These are phyloP conservation scores for Lactarius vividus DNA, from an alignment of 768 basidiomycete species.

Conservation along the genomic window DNA sequence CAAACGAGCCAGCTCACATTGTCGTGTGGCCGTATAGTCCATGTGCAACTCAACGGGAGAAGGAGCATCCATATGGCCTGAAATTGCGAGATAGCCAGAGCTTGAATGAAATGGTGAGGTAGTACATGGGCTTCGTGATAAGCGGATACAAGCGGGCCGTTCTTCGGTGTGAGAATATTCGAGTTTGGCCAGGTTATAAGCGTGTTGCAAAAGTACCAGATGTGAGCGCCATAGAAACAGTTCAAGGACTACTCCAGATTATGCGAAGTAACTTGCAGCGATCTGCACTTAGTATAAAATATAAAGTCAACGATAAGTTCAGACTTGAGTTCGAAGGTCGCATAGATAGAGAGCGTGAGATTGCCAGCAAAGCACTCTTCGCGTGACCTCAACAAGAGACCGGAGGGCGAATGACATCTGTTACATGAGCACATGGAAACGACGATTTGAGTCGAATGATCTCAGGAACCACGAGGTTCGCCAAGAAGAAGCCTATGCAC, in stretches of 20 bases:
- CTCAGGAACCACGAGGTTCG: background rate
- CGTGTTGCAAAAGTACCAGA: background rate
- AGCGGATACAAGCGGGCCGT: background rate
- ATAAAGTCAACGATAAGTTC: background rate
- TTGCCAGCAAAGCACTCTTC: background rate
- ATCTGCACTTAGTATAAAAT: background rate
- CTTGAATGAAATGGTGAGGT: background rate
- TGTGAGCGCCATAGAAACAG: background rate
- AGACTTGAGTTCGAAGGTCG: too few species aligned
- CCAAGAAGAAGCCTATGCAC: too few species aligned
- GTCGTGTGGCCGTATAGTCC: background rate
- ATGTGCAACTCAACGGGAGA: background rate
- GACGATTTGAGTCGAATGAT: background rate
- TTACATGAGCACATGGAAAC: background rate
- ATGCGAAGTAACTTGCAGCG: background rate
- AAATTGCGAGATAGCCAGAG: background rate
- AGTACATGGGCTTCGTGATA: background rate
- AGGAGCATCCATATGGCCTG: background rate
- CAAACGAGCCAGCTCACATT: background rate
- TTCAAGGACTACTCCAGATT: too few species aligned
- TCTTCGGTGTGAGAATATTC: background rate
- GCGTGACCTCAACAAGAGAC: background rate
- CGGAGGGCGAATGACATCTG: background rate
- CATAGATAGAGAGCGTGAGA: too few species aligned
- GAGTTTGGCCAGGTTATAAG: background rate